phyloP scores from a whole-genome alignment of 768 basidiomycete species.

The Lactifluus rugatus region DNA sequence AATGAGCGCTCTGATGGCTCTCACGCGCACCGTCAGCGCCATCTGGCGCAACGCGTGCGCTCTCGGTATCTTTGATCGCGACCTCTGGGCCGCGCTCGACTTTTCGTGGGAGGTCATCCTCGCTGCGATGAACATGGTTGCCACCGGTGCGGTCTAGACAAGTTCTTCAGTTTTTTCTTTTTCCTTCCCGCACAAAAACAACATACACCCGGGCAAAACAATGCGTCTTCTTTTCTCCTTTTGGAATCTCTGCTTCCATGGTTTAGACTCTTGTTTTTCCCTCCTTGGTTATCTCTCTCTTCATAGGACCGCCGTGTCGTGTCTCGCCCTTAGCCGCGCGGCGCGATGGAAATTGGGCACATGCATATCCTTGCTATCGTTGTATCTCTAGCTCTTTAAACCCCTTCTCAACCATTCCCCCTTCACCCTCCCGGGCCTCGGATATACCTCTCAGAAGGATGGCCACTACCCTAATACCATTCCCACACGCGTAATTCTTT shows the following conservation, averaged over 20 bases:
- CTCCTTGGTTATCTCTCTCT: neutral
- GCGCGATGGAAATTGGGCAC: slow-evolving; percentile 12
- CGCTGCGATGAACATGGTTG: slow-evolving; percentile 39
- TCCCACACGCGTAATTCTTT: neutral
- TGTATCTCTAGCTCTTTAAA: slow-evolving; percentile 17
- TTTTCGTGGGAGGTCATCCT: slow-evolving; percentile 58
- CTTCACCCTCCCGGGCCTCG: neutral
- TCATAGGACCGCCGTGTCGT: slow-evolving; percentile 12
- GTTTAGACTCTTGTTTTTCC: neutral
- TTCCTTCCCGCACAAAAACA: neutral
- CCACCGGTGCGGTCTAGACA: slow-evolving; percentile 10
- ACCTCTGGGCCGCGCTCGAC: slow-evolving; percentile 59
- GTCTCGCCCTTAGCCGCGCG: slow-evolving; percentile 10
- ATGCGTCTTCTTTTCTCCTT: neutral
- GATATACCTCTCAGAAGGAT: slow-evolving; percentile 8
- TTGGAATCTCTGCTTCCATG: neutral
- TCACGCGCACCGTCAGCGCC: slow-evolving; percentile 44
- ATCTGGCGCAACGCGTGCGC: slow-evolving; percentile 65
- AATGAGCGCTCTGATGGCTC: slow-evolving; percentile 38
- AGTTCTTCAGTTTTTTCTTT: no score
- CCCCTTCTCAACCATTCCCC: no score
- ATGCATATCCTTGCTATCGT: slow-evolving; percentile 7
- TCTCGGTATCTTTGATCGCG: slow-evolving; percentile 57
- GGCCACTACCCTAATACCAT: slow-evolving; percentile 7
- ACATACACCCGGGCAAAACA: neutral